A percentile compares a stretch with the other conserved stretches of the same genome.
These are phyloP conservation scores for Platanthera guangdongensis DNA, from an alignment of 106 monocot genomes.

Conservation along the genomic window DNA sequence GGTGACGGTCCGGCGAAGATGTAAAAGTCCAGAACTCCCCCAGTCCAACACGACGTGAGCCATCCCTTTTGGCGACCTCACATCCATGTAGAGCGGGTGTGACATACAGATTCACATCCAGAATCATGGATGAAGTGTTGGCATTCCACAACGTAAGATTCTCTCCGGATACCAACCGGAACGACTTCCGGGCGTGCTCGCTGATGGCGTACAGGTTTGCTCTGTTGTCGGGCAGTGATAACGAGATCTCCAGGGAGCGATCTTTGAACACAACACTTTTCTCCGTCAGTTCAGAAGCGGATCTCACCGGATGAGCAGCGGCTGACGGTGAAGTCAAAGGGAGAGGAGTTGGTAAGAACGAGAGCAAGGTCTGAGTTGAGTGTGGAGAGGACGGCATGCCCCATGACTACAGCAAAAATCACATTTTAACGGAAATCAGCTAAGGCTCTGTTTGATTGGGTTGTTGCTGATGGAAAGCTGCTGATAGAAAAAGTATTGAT, in stretches of 20 bases:
- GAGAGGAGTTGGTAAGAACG: too few species aligned
- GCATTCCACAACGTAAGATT: constrained; percentile 52
- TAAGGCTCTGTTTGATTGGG: too few species aligned
- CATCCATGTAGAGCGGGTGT: constrained; percentile 13
- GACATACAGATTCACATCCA: constrained; percentile 47
- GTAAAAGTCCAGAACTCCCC: constrained; percentile 44
- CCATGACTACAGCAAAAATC: too few species aligned
- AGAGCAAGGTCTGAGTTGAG: too few species aligned
- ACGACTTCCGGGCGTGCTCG: constrained; percentile 48
- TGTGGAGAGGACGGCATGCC: too few species aligned
- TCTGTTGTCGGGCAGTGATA: constrained; percentile 18
- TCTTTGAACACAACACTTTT: constrained; percentile 22
- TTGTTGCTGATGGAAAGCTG: too few species aligned
- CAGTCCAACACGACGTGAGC: constrained; percentile 41
- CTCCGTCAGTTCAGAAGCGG: neutral
- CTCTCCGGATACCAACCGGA: constrained; percentile 11
- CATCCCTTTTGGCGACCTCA: constrained; percentile 10
- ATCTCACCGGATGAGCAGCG: constrained; percentile 44
- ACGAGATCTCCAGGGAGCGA: constrained; percentile 32
- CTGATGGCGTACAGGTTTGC: constrained; percentile 35
- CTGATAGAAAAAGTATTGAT: too few species aligned
- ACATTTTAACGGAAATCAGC: constrained; percentile 9
- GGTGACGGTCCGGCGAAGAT: constrained; percentile 44
- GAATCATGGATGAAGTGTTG: constrained; percentile 18
- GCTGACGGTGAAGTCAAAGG: constrained; percentile 1